Percentiles rank a stretch among this genome's conserved stretches.
These are phyloP conservation scores for Backusella morwellensis DNA, from an alignment of 192 early-diverging fungal species.

Conservation along the genomic window DNA sequence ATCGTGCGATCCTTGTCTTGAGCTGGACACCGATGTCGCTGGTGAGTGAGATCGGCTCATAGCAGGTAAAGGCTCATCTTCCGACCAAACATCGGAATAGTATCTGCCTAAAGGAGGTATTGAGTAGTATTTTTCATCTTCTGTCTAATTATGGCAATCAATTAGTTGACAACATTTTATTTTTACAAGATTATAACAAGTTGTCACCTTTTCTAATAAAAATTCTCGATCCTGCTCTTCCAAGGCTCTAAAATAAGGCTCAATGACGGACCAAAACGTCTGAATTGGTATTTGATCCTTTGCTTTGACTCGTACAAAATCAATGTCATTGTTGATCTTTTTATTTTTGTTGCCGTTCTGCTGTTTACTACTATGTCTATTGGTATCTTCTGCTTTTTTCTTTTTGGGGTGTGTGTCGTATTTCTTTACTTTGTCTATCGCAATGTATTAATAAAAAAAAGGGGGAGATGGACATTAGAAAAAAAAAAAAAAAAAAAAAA, in stretches of 20 bases:
- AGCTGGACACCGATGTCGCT: neutral
- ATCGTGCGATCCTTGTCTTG: neutral
- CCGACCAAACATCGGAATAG: constrained; percentile 65
- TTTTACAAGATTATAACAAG: neutral
- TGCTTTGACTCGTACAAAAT: constrained; percentile 31
- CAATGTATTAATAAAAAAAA: neutral
- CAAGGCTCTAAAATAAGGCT: constrained; percentile 81
- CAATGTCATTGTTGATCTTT: constrained; percentile 1
- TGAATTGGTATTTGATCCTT: constrained; percentile 79
- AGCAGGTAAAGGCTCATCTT: constrained; percentile 54
- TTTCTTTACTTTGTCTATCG: neutral
- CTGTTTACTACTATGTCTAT: neutral
- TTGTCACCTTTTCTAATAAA: constrained; percentile 54
- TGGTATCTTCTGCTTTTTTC: constrained; percentile 13
- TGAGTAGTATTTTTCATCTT: constrained; percentile 48
- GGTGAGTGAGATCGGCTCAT: constrained; percentile 13
- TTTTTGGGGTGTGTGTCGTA: neutral
- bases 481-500: no score
- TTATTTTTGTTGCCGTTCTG: neutral
- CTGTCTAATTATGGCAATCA: constrained; percentile 60
- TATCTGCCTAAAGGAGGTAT: constrained; percentile 77
- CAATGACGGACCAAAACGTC: constrained; percentile 77
- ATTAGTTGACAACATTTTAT: constrained; percentile 51
- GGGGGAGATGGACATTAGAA: neutral
- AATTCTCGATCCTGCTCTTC: constrained; percentile 77